Percentiles rank a stretch among this genome's conserved stretches.
Evolutionary conservation across 2,329 filamentous ascomycete genomes (phyloP).

Genomic region (Periconia sp.): DNA sequence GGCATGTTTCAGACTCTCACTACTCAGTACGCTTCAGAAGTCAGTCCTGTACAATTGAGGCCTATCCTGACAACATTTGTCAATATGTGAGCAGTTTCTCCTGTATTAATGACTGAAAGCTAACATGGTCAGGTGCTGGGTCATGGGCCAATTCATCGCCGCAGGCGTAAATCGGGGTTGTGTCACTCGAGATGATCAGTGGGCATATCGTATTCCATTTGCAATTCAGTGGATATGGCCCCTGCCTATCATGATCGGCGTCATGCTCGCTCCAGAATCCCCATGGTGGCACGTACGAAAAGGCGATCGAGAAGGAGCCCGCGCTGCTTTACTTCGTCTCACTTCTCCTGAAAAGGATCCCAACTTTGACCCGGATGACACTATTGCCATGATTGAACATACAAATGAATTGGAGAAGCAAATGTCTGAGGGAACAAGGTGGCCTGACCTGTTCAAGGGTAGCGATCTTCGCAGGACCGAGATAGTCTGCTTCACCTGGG

Average conservation of each 20-base stretch:
- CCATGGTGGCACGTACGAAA: conserved; percentile 76
- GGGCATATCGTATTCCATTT: conserved; percentile 69
- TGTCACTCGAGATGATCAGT: conserved; percentile 67
- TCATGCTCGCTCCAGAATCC: conserved; percentile 70
- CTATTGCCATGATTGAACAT: conserved; percentile 87
- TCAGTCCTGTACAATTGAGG: conserved; percentile 71
- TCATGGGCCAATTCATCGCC: conserved; percentile 72
- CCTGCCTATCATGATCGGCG: conserved; percentile 67
- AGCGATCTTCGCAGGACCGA: conserved; percentile 78
- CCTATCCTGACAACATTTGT: conserved; percentile 65
- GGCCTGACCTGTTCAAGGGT: conserved; percentile 82
- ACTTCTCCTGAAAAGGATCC: conserved; percentile 67
- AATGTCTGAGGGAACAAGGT: conserved; percentile 70
- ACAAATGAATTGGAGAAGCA: conserved; percentile 81
- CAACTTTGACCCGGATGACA: conserved; percentile 55
- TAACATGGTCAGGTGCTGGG: conserved; percentile 62
- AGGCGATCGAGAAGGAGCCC: conserved; percentile 67
- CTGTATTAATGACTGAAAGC: not conserved
- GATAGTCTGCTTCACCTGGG: conserved; percentile 60
- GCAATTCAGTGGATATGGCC: conserved; percentile 80
- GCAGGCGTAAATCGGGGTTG: conserved; percentile 72
- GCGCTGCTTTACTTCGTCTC: conserved; percentile 67
- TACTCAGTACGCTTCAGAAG: conserved; percentile 58
- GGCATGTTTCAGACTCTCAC: conserved; percentile 54
- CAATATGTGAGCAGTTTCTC: conserved; percentile 58